Conservation (phyloP, 2,329 filamentous ascomycete genomes). For the Canariomyces notabilis region DNA sequence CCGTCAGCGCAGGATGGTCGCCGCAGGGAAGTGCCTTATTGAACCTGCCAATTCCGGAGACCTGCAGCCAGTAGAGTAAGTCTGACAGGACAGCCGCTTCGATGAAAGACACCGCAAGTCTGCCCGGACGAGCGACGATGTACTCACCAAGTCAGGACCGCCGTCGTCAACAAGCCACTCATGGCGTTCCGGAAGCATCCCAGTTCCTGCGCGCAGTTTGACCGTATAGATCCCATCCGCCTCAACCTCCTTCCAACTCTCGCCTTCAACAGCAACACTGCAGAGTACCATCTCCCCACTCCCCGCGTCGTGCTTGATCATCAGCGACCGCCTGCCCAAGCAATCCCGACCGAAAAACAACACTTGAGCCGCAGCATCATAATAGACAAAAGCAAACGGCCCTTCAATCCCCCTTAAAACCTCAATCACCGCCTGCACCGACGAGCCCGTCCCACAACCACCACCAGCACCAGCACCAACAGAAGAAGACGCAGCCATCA, state of each 20-base stretch:
- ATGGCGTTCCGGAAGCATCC: slow-evolving; percentile 15
- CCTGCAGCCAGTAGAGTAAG: slow-evolving; percentile 40
- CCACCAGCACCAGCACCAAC: neutral
- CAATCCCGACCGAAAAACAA: slow-evolving; percentile 84
- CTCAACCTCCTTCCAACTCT: slow-evolving; percentile 72
- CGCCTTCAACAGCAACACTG: slow-evolving; percentile 59
- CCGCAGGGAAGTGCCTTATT: slow-evolving; percentile 40
- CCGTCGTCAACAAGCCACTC: slow-evolving; percentile 31
- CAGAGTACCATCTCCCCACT: slow-evolving; percentile 54
- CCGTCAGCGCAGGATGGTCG: slow-evolving; percentile 26
- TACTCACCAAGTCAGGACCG: slow-evolving; percentile 44
- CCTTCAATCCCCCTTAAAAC: slow-evolving; percentile 63
- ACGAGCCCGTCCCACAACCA: slow-evolving; percentile 16
- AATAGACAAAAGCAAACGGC: slow-evolving; percentile 86
- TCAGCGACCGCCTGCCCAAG: slow-evolving; percentile 77
- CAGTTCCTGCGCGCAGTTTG: slow-evolving; percentile 39
- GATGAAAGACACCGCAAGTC: slow-evolving; percentile 1
- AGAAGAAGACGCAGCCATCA: slow-evolving; percentile 34
- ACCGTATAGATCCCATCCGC: slow-evolving; percentile 76
- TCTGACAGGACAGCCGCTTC: slow-evolving; percentile 29
- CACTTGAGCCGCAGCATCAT: slow-evolving; percentile 55
- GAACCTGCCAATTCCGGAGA: slow-evolving; percentile 51
- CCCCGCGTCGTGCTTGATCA: slow-evolving; percentile 47
- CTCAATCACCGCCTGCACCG: slow-evolving; percentile 38
- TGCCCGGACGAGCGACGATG: neutral